phyloP scores from a whole-genome alignment of 2,329 filamentous ascomycete genomes.

The Aspergillus sp. region DNA sequence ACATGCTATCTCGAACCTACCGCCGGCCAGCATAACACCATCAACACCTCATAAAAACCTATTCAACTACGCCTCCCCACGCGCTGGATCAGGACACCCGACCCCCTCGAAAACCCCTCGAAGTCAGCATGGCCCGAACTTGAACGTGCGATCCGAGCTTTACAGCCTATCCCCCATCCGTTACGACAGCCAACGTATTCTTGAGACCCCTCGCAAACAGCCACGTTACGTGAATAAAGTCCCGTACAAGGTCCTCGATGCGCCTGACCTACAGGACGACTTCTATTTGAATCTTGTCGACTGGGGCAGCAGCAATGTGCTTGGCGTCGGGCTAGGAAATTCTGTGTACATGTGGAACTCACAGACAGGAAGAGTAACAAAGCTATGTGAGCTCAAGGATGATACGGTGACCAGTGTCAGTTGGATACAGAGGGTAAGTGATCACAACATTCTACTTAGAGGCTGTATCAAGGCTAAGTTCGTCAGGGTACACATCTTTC shows the following conservation, averaged over 20 bases:
- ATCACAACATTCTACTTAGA: neutral
- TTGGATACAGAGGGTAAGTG: constrained; percentile 82
- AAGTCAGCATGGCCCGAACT: constrained; percentile 79
- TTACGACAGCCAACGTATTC: constrained; percentile 87
- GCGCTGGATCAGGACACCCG: constrained; percentile 72
- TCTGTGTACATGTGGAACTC: constrained; percentile 99
- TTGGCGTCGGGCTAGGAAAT: constrained; percentile 87
- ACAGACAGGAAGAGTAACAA: constrained; percentile 83
- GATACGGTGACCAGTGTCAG: constrained; percentile 95
- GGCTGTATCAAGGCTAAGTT: constrained; percentile 11
- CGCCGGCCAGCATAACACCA: constrained; percentile 73
- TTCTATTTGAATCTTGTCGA: constrained; percentile 98
- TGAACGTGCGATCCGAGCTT: constrained; percentile 86
- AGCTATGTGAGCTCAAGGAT: constrained; percentile 86
- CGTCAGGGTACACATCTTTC: constrained; percentile 80
- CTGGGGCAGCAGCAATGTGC: constrained; percentile 92
- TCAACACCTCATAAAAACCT: constrained; percentile 97
- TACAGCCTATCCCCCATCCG: constrained; percentile 95
- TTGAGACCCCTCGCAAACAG: constrained; percentile 84
- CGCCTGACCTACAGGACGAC: constrained; percentile 91
- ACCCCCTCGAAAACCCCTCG: constrained; percentile 88
- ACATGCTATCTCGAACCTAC: constrained; percentile 61
- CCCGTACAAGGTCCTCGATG: constrained; percentile 95
- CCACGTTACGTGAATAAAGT: constrained; percentile 91
- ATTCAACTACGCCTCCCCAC: constrained; percentile 82